Evolutionary conservation across 805 yeast species (phyloP), one percentile per base, ranked within the genome.

Genomic region (Yamadazyma kitorensis): DNA sequence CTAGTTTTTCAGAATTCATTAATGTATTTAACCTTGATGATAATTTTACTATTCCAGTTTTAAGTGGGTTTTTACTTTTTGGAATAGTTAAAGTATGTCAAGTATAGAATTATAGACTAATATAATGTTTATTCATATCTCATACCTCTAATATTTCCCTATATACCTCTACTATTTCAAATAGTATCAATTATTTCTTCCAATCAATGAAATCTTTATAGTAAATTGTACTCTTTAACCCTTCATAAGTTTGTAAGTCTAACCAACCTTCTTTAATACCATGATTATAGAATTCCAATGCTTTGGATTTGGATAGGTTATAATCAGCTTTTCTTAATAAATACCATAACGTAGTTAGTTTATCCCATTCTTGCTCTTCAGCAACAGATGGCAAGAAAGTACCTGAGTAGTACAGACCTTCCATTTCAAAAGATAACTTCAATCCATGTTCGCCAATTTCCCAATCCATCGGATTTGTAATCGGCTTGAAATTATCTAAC

Each of bases 301-400:
- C 47, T 5, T 47, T 24, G 4, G 31, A 17, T 22, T 41, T 49
- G 11, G 42, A 17, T 2, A 53, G 42, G 2, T 36, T 21, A 24
- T 40, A 52, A 1, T 86, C 93, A 0, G 95, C 88, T 54, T 93
- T 93, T 15, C 69, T 61, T 3, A 91, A 75, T 24, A 94, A 67
- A 44, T 85, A 73, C 40, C 66, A 66, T 36, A 91, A 57, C 0
- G 98, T 91, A 16, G 84, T 80, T 12, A 64, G 60, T 48, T 83
- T 74, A 44, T 72, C 73, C 96, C 96, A 87, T 1, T 76, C 78
- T 47, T 89, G 95, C 45, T 91, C 98, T 4, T 63, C 70, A 15
- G 96, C 95, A 1, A 93, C 98, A 26, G 80, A 84, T 0, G 98
- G 98, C 25, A 93, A 60, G 47, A 87, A 93, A 0, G 98, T 93